Evolutionary conservation across 805 yeast species (phyloP).

Genomic region (Hanseniaspora meyeri): DNA sequence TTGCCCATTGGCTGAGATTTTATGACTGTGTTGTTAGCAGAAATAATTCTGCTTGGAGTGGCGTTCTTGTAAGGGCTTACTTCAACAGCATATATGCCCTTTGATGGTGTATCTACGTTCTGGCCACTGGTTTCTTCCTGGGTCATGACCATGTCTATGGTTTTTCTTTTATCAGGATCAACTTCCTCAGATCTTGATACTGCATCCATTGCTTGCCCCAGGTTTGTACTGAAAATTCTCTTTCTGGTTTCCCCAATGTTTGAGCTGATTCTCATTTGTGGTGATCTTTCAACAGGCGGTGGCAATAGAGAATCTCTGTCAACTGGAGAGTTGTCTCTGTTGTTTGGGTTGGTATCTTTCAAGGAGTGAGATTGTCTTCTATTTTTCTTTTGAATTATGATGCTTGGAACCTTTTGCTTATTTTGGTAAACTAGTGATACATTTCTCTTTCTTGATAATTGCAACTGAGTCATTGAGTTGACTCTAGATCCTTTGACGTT

Average conservation of each 20-base stretch:
- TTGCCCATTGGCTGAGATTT: conserved; percentile 15
- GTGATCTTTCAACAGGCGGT: conserved; percentile 31
- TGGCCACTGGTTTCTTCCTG: neutral
- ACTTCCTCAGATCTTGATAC: conserved; percentile 31
- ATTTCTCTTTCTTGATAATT: conserved; percentile 13
- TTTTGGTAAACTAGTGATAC: conserved; percentile 6
- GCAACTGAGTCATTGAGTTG: conserved; percentile 10
- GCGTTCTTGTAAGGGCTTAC: conserved; percentile 8
- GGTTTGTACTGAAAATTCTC: conserved; percentile 23
- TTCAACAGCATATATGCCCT: neutral
- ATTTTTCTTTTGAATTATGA: conserved; percentile 24
- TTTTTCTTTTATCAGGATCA: conserved; percentile 29
- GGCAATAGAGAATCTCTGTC: conserved; percentile 25
- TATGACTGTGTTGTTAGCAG: conserved; percentile 19
- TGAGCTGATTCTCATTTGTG: conserved; percentile 29
- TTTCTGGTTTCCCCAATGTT: conserved; percentile 22
- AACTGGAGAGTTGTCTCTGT: conserved; percentile 12
- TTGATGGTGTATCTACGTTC: conserved; percentile 3
- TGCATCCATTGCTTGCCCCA: conserved; percentile 24
- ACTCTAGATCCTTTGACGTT: neutral
- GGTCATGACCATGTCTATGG: conserved; percentile 24
- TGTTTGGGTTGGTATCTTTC: conserved; percentile 18
- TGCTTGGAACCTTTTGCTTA: conserved; percentile 14
- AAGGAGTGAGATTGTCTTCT: conserved; percentile 4
- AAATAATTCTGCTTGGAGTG: conserved; percentile 21